Evolutionary conservation across 306 rosid genomes (phyloP).

Genomic region (Senna tora): DNA sequence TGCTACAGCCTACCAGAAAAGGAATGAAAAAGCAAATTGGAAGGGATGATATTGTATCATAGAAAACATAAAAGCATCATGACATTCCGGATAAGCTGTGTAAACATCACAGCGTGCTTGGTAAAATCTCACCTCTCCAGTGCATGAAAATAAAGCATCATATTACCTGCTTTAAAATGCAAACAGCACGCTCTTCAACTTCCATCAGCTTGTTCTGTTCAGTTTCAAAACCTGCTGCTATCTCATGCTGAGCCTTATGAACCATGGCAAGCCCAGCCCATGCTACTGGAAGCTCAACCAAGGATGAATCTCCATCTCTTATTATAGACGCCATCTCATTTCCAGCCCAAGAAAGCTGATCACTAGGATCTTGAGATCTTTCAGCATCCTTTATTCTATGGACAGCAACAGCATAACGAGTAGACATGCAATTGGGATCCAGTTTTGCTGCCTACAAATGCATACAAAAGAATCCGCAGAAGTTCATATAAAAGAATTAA

Average conservation of each 20-base stretch:
- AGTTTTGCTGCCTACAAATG: slow-evolving; percentile 78
- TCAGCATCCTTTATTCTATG: slow-evolving; percentile 93
- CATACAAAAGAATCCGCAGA: not conserved
- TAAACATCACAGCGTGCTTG: slow-evolving; percentile 9
- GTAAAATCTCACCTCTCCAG: slow-evolving; percentile 22
- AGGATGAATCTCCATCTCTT: slow-evolving; percentile 81
- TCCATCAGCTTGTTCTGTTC: slow-evolving; percentile 67
- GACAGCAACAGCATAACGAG: slow-evolving; percentile 82
- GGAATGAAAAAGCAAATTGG: slow-evolving; percentile 10
- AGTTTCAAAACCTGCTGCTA: slow-evolving; percentile 69
- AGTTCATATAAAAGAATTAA: slow-evolving; percentile 29
- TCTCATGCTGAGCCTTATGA: slow-evolving; percentile 95
- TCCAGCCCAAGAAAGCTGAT: slow-evolving; percentile 89
- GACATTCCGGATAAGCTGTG: slow-evolving; percentile 24
- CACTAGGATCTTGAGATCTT: slow-evolving; percentile 89
- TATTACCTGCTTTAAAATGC: slow-evolving; percentile 81
- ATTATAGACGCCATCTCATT: slow-evolving; percentile 95
- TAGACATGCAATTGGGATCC: slow-evolving; percentile 91
- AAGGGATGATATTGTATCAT: slow-evolving; percentile 10
- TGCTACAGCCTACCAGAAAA: slow-evolving; percentile 69
- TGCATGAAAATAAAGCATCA: slow-evolving; percentile 22
- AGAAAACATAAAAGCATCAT: slow-evolving; percentile 10
- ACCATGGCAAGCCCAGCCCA: slow-evolving; percentile 97
- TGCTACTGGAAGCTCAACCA: slow-evolving; percentile 76
- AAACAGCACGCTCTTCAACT: slow-evolving; percentile 70